phyloP scores from a whole-genome alignment of 2,329 filamentous ascomycete species.

The Cylindrodendrum hubeiense region DNA sequence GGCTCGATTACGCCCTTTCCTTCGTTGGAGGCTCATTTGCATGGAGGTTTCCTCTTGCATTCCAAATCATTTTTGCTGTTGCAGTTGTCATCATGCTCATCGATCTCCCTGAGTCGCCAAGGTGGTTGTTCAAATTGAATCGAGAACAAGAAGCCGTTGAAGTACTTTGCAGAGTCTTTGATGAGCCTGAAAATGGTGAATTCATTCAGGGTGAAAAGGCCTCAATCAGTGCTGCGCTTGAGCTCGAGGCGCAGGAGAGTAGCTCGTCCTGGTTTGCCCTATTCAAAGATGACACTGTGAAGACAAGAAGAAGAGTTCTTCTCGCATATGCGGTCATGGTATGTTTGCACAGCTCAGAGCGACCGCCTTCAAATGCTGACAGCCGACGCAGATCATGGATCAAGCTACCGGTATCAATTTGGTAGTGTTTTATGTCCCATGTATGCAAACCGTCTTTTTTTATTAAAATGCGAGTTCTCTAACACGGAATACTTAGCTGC shows the following conservation, averaged over 20 bases:
- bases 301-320: constrained; percentile 58
- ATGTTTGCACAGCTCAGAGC: too few species aligned
- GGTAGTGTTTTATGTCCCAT: constrained; percentile 51
- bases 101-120: background rate
- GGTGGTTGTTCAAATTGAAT: background rate
- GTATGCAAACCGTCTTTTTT: too few species aligned
- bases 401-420: constrained; percentile 53
- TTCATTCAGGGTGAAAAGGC: constrained; percentile 49
- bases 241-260: constrained; percentile 47
- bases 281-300: constrained; percentile 56
- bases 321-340: constrained; percentile 57
- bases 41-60: too few species aligned
- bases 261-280: constrained; percentile 54
- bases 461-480: too few species aligned
- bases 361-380: too few species aligned
- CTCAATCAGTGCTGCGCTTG: constrained; percentile 56
- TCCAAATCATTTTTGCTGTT: too few species aligned
- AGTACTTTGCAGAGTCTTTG: constrained; percentile 53
- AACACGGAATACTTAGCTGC: constrained; percentile 29
- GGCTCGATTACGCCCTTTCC: too few species aligned
- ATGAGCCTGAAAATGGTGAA: constrained; percentile 49
- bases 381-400: constrained; percentile 58
- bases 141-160: constrained; percentile 4
- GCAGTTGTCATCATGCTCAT: too few species aligned
- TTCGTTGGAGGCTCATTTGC: too few species aligned